A percentile compares a stretch with the other conserved stretches of the same genome.
phyloP scores from a whole-genome alignment of 1,139 yeast genomes.

The Geotrichum restrictum region DNA sequence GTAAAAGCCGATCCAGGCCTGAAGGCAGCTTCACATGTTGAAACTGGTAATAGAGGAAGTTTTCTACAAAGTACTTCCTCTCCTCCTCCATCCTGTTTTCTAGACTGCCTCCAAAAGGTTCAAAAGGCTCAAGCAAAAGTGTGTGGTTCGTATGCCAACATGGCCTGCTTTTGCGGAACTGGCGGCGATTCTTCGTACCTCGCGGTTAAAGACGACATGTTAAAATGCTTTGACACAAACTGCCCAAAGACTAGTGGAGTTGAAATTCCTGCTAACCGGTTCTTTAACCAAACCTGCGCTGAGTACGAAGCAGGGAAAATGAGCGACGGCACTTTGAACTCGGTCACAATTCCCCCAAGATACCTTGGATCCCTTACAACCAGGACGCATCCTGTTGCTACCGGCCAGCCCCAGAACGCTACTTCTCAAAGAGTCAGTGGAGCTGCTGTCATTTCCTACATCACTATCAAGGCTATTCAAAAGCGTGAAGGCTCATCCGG shows the following conservation, averaged over 20 bases:
- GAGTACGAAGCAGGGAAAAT: neutral
- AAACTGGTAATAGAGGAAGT: too few species aligned
- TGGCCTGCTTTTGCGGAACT: constrained; percentile 1
- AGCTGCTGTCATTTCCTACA: too few species aligned
- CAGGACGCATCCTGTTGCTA: neutral
- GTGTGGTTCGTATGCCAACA: neutral
- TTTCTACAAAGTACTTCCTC: neutral
- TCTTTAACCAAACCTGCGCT: neutral
- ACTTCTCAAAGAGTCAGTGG: neutral
- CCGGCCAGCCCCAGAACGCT: neutral
- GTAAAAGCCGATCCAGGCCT: too few species aligned
- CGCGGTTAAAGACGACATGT: neutral
- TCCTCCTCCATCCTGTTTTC: neutral
- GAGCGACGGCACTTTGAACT: neutral
- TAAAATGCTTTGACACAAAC: neutral
- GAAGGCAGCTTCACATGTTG: too few species aligned
- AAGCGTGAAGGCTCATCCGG: too few species aligned
- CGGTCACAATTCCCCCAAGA: neutral
- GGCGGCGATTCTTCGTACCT: neutral
- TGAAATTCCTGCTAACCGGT: neutral
- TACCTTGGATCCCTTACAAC: neutral
- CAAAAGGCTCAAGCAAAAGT: neutral
- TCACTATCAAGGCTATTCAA: too few species aligned
- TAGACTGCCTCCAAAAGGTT: neutral
- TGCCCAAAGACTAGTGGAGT: neutral